These are phyloP conservation scores for Blastomyces emzantsi DNA, from an alignment of 2,329 filamentous ascomycete genomes.

Conservation along the genomic window DNA sequence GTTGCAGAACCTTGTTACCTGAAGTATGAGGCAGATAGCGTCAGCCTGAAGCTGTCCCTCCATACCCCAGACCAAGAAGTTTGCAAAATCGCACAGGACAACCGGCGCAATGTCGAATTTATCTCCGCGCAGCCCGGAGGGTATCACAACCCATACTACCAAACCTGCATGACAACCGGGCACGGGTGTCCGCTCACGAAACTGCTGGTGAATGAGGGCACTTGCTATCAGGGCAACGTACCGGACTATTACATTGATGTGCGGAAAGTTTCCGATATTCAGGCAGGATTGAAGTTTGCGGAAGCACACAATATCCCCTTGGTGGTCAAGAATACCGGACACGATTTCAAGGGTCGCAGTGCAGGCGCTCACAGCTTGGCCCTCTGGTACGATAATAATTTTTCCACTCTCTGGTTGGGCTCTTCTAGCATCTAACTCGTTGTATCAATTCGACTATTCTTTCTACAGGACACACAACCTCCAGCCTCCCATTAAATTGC, in stretches of 20 bases:
- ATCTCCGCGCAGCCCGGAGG: constrained; percentile 8
- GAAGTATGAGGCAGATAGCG: background rate
- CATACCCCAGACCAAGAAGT: constrained; percentile 9
- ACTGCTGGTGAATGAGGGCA: constrained; percentile 4
- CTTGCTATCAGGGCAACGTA: constrained; percentile 24
- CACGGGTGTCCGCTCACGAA: constrained; percentile 8
- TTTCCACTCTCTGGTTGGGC: background rate
- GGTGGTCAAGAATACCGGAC: constrained; percentile 48
- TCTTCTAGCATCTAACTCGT: constrained; percentile 2
- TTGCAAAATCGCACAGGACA: constrained; percentile 7
- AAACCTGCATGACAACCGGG: constrained; percentile 8
- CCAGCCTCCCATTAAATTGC: constrained; percentile 16
- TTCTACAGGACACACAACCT: constrained; percentile 14
- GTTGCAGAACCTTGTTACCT: constrained; percentile 10
- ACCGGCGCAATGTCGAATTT: constrained; percentile 11
- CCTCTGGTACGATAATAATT: constrained; percentile 17
- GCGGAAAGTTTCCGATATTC: constrained; percentile 16
- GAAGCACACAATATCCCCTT: constrained; percentile 29
- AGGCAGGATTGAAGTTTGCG: constrained; percentile 16
- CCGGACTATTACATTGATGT: constrained; percentile 22
- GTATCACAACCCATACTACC: constrained; percentile 8
- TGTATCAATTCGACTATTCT: background rate
- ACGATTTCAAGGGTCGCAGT: constrained; percentile 40
- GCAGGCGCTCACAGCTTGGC: constrained; percentile 30
- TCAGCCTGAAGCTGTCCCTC: background rate